Base-by-base conservation (phyloP, 305 asterid species). In the Solanum chacoense region DNA sequence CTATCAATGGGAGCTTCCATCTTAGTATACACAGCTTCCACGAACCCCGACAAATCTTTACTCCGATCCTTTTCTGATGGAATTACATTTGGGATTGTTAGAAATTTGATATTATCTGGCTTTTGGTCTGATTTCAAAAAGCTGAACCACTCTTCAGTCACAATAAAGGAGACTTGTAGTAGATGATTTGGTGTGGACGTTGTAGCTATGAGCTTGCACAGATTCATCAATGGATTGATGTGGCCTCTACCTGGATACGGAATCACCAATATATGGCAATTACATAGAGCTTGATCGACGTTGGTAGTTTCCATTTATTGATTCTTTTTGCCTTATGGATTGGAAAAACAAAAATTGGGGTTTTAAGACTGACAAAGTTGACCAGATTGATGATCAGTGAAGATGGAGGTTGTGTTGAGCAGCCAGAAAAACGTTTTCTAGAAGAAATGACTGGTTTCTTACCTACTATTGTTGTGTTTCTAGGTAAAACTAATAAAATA, bases 221-320 rank as follows among this genome's bases (percentile, higher is more conserved):
- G 93, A 92, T 96, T 96, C 95, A 95, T 92, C 94, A 95, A 91
- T 1, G 97, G 96, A 90, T 95, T 95, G 71, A 96, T 89, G 93
- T 96, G 99, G 88, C 99, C 98, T 26, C 98, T 81, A n/a, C 98
- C 97, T 59, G 99, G 99, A 59, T 93, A 94, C 0, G 99, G 97
- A 4, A 94, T 91, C 24, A 94, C 98, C 78, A 96, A 95, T 90
- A 93, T 93, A 90, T 94, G 95, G 90, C 93, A 85, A 76, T 5
- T 72, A 26, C 13, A 14, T 73, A 73, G 24, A 8, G 12, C 78
- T 16, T 31, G 12, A 73, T 73, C 38, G 7, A 73, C 28, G 5
- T 75, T 12, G 45, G 29, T 24, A 22, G 55, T 77, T 77, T 11
- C 32, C 84, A 76, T 76, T 34, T 76, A 10, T 11, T 10, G 29